These are phyloP conservation scores for Anethum foeniculum DNA, from an alignment of 140 eudicot genomes.

Conservation along the genomic window DNA sequence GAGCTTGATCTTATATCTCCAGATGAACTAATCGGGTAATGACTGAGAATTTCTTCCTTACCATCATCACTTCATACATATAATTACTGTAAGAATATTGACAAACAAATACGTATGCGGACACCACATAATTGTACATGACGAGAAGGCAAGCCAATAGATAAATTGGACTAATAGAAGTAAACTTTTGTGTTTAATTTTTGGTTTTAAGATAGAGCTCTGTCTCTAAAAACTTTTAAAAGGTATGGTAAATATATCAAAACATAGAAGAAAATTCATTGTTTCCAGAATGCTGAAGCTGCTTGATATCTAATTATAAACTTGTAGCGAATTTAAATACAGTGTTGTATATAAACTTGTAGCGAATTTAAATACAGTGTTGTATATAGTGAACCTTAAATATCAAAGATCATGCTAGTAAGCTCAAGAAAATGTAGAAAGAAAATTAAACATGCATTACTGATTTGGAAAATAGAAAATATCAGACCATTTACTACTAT, in stretches of 20 bases:
- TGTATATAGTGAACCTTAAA: background rate
- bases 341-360: background rate
- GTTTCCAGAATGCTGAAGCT: background rate
- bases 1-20: constrained; percentile 71
- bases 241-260: too few relatives aligned
- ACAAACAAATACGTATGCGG: background rate
- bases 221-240: background rate
- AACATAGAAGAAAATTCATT: background rate
- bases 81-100: background rate
- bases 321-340: too few relatives aligned
- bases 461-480: background rate
- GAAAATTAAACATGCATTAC: background rate
- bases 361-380: background rate
- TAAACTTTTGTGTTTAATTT: background rate
- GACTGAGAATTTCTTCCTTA: constrained; percentile 10
- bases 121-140: background rate
- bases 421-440: background rate
- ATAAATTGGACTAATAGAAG: background rate
- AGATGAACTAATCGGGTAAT: constrained; percentile 88
- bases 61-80: background rate
- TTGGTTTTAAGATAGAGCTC: background rate
- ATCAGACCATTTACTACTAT: background rate
- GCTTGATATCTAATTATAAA: background rate
- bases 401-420: background rate
- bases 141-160: background rate